Evolutionary conservation across 2,329 filamentous ascomycete species (phyloP).

Genomic region (Aspergillus luchuensis): DNA sequence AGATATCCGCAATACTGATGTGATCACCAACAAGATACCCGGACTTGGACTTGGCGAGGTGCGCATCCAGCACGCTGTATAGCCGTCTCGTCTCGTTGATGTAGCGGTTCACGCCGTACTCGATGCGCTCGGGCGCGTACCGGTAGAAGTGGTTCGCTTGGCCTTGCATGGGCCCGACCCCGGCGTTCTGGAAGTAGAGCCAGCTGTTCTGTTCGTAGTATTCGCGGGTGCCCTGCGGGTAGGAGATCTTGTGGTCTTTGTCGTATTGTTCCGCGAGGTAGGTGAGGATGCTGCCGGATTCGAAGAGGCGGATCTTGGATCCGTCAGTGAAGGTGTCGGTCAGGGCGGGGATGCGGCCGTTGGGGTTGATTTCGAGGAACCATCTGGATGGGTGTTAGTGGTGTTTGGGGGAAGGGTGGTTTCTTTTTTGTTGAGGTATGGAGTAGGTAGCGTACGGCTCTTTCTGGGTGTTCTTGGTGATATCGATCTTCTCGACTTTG

Average conservation of each 20-base stretch:
- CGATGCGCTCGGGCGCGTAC: constrained; percentile 79
- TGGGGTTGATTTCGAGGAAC: constrained; percentile 91
- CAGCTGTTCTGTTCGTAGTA: constrained; percentile 80
- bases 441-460: constrained; percentile 50
- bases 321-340: constrained; percentile 78
- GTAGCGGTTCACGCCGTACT: constrained; percentile 82
- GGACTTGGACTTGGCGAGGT: constrained; percentile 58
- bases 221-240: constrained; percentile 70
- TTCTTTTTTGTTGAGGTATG: neutral
- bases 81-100: constrained; percentile 80
- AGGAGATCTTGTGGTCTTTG: constrained; percentile 78
- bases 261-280: constrained; percentile 85
- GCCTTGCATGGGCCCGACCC: constrained; percentile 79
- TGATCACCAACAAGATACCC: constrained; percentile 56
- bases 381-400: constrained; percentile 51
- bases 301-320: constrained; percentile 73
- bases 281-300: constrained; percentile 80
- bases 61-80: constrained; percentile 74
- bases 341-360: constrained; percentile 85
- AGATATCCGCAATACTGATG: constrained; percentile 67
- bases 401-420: too few relatives aligned
- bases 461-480: constrained; percentile 76
- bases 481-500: constrained; percentile 70
- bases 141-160: constrained; percentile 82
- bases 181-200: constrained; percentile 77